Conservation (phyloP, 2,329 filamentous ascomycete genomes). For the Proliferodiscus dingleyae region DNA sequence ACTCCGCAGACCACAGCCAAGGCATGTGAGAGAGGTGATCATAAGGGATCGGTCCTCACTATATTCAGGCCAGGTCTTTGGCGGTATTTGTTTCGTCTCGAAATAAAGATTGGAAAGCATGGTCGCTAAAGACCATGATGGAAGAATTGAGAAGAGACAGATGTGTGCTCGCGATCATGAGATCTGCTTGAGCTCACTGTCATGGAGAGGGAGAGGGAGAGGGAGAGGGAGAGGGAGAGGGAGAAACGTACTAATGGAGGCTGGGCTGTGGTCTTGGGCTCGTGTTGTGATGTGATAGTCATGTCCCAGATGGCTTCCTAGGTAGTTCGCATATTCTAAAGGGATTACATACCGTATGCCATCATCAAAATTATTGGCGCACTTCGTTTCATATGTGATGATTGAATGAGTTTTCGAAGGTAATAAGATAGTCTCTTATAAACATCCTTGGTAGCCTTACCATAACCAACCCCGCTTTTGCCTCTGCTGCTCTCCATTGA, state of each 20-base stretch:
- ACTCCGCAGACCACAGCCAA: constrained; percentile 21
- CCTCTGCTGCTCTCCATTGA: constrained; percentile 33
- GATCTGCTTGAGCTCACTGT: constrained; percentile 23
- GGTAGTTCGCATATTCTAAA: not conserved
- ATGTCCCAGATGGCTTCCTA: not conserved
- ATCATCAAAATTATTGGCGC: not conserved
- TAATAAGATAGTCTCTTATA: too few relatives aligned
- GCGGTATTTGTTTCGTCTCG: constrained; percentile 10
- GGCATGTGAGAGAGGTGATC: constrained; percentile 24
- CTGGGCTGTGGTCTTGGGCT: not conserved
- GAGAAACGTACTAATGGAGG: not conserved
- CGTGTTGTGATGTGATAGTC: not conserved
- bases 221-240: not conserved
- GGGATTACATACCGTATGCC: too few relatives aligned
- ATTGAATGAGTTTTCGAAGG: not conserved
- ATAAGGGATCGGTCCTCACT: constrained; percentile 23
- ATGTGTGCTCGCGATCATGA: constrained; percentile 20
- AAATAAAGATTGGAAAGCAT: too few relatives aligned
- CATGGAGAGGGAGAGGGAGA: constrained; percentile 1
- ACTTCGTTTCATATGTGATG: not conserved
- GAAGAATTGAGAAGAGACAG: constrained; percentile 7
- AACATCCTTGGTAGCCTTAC: too few relatives aligned
- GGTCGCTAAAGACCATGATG: constrained; percentile 6
- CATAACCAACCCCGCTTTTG: constrained; percentile 19
- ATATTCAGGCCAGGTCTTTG: constrained; percentile 17